Percentiles rank a stretch among this genome's conserved stretches.
phyloP scores from a whole-genome alignment of 331 rosid genomes.

The Pyrus hybrid region DNA sequence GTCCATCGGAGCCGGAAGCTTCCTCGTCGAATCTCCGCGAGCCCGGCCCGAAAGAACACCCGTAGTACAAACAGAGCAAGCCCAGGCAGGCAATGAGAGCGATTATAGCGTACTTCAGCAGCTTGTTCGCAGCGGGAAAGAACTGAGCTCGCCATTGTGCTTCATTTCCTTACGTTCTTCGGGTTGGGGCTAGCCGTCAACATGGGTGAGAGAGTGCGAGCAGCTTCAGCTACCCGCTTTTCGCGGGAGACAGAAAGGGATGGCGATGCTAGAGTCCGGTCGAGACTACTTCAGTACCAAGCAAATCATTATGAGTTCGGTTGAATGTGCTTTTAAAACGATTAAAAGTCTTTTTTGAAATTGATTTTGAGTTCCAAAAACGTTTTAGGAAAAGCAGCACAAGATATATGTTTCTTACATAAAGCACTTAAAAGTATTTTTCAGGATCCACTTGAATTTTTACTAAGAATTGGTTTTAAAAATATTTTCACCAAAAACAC shows the following conservation, averaged over 20 bases:
- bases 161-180: constrained; percentile 20
- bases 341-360: too few species aligned
- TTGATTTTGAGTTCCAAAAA: too few species aligned
- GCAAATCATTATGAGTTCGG: not conserved
- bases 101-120: constrained; percentile 22
- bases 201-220: not conserved
- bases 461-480: too few species aligned
- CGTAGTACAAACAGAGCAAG: constrained; percentile 28
- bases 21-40: constrained; percentile 21
- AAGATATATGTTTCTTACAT: too few species aligned
- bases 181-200: not conserved
- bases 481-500: too few species aligned
- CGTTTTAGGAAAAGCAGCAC: too few species aligned
- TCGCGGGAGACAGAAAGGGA: constrained; percentile 16
- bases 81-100: constrained; percentile 28
- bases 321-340: too few species aligned
- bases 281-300: not conserved
- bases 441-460: too few species aligned
- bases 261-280: not conserved
- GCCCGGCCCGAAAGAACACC: too few species aligned
- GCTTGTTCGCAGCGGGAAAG: constrained; percentile 11
- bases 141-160: constrained; percentile 20
- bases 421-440: too few species aligned
- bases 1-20: constrained; percentile 6
- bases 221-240: not conserved